A percentile compares a stretch with the other conserved stretches of the same genome.
Evolutionary conservation across 139 green algal species (phyloP).

Genomic region (Chlamydomonas sphaeroides): DNA sequence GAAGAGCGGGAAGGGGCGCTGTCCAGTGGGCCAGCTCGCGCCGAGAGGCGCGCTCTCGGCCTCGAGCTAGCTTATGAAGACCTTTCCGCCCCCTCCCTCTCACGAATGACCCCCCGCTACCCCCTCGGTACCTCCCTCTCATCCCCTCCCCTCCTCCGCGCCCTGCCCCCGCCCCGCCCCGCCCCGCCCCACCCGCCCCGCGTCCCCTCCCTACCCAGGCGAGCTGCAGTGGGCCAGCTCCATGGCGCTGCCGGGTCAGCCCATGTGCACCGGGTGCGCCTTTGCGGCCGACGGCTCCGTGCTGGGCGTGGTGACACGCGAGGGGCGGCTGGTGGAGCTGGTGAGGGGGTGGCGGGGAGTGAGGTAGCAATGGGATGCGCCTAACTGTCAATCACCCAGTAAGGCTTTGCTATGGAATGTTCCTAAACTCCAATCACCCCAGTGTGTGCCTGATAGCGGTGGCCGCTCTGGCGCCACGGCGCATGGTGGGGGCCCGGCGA

Average conservation of each 20-base stretch:
- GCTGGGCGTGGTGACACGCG: conserved; percentile 27
- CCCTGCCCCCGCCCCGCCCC: neutral
- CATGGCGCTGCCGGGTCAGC: neutral
- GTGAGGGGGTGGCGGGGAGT: neutral
- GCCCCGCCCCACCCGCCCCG: neutral
- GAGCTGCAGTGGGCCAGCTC: conserved; percentile 14
- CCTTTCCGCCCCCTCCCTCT: no score
- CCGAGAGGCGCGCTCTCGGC: no score
- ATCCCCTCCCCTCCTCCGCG: neutral
- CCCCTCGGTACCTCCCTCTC: no score
- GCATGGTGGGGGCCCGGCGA: no score
- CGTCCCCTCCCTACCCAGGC: neutral
- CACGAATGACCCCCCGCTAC: no score
- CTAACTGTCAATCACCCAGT: no score
- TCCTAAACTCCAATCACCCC: no score
- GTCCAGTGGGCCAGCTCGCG: no score
- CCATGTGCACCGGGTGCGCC: conserved; percentile 38
- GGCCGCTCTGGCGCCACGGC: no score
- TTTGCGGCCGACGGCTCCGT: conserved; percentile 20
- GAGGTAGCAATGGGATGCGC: neutral
- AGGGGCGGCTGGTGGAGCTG: conserved; percentile 45
- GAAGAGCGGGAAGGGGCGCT: neutral
- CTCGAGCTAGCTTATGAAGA: no score
- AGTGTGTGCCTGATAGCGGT: neutral
- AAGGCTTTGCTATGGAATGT: no score